These are phyloP conservation scores for Ambrosiella beaveri DNA, from an alignment of 2,329 filamentous ascomycete genomes.

Conservation along the genomic window DNA sequence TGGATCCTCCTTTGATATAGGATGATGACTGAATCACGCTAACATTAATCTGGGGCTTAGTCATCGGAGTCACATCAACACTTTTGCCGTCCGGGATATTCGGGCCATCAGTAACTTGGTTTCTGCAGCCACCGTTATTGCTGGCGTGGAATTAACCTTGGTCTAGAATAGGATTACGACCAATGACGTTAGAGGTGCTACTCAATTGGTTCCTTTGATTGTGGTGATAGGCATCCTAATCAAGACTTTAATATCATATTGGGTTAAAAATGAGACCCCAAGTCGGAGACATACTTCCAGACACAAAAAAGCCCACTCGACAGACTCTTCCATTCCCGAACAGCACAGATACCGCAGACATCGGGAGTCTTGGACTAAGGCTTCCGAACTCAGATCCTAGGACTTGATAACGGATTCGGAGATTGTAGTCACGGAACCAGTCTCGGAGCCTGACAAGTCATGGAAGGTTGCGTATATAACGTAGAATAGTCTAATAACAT, in stretches of 20 bases:
- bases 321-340: neutral
- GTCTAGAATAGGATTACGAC: conserved; percentile 20
- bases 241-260: neutral
- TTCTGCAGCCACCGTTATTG: conserved; percentile 12
- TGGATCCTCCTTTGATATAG: too few species aligned
- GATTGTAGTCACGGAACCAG: too few species aligned
- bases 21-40: too few species aligned
- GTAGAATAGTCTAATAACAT: too few species aligned
- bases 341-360: neutral
- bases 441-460: too few species aligned
- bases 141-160: conserved; percentile 21
- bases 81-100: conserved; percentile 15
- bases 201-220: conserved; percentile 21
- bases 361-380: too few species aligned
- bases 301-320: neutral
- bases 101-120: conserved; percentile 19
- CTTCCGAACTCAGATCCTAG: too few species aligned
- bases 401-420: too few species aligned
- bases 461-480: too few species aligned
- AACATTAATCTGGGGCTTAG: neutral
- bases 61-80: neutral
- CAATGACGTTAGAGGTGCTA: conserved; percentile 17
- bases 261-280: neutral
- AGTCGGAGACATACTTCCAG: neutral
- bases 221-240: conserved; percentile 17